These are phyloP conservation scores for Prunus mume DNA, from an alignment of 306 rosid genomes.

Conservation along the genomic window DNA sequence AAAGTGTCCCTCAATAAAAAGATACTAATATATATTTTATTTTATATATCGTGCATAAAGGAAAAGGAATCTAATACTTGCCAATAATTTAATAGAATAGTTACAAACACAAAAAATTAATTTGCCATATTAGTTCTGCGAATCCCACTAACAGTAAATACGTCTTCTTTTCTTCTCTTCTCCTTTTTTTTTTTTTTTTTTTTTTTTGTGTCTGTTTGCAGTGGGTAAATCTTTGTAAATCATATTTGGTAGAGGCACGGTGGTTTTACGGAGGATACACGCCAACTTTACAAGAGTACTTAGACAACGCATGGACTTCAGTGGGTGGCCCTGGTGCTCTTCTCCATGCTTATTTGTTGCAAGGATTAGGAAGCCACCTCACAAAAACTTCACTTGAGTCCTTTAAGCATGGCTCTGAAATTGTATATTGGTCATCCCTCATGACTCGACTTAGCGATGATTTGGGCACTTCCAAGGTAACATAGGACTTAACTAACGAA, in stretches of 20 bases:
- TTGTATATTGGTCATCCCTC: constrained; percentile 26
- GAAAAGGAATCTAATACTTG: too few species aligned
- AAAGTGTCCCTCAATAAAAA: too few species aligned
- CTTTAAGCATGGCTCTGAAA: constrained; percentile 14
- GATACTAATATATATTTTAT: too few species aligned
- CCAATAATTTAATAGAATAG: too few species aligned
- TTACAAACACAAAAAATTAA: too few species aligned
- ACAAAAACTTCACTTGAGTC: constrained; percentile 13
- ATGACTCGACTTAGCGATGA: constrained; percentile 24
- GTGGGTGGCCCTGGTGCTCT: constrained; percentile 31
- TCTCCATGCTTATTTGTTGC: constrained; percentile 21
- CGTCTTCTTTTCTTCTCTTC: too few species aligned
- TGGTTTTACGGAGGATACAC: constrained; percentile 22
- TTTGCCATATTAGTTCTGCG: too few species aligned
- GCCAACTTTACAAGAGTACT: constrained; percentile 27
- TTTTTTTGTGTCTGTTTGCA: background rate
- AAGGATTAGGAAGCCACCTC: background rate
- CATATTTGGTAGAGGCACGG: constrained; percentile 32
- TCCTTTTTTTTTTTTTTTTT: background rate
- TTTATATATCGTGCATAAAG: too few species aligned
- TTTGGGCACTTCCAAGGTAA: constrained; percentile 36
- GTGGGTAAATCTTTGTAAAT: constrained; percentile 29
- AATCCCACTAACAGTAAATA: too few species aligned
- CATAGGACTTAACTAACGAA: too few species aligned
- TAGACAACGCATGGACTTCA: constrained; percentile 25